Evolutionary conservation across 345 rosid species (phyloP), one percentile per base, ranked within the genome.

Genomic region (Sapria himalayana): DNA sequence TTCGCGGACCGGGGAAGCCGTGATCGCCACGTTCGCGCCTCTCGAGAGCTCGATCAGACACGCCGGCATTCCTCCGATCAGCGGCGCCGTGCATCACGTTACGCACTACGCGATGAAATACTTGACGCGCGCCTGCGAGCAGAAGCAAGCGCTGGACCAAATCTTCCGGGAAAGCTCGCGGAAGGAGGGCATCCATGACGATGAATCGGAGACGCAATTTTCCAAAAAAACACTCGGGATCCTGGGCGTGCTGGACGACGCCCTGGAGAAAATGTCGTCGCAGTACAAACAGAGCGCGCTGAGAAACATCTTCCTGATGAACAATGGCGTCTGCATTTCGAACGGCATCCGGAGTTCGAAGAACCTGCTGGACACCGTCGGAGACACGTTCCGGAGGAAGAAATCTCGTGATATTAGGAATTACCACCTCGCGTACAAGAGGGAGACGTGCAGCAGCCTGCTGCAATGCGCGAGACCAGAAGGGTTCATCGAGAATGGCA

Each of bases 101-200:
- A 76, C 97, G 6, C 78, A 94, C 49, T 86, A 86, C 74, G 76
- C 79, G 0, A 54, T 86, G 81, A 86, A 76, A 51, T 86, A 81
- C 43, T 66, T 86, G 15, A 71, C 72, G 46, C 65, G 70, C 25
- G 62, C 81, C 0, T 76, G 94, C 12, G 92, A 76, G 45, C 81
- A 86, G 54, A 81, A 62, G 36, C 67, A 59, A 21, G 76, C 97
- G 0, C 46, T 81, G 16, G 97, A 86, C 45, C 81, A 78, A 49
- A 81, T 86, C n/a, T 86, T 81, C 54, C 68, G 51, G 47, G 66
- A 70, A 9, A 89, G 81, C 50, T 50, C 77, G 1, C 78, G 70
- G 62, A 78, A 68, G 23, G 94, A 81, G 51, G 60, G 67, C 32
- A 37, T 32, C 18, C 33, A 39, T 2, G 17, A 41, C n/a, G 40